These are phyloP conservation scores for Aaosphaeria pasadenensis DNA, from an alignment of 2,329 filamentous ascomycete species.

Conservation along the genomic window DNA sequence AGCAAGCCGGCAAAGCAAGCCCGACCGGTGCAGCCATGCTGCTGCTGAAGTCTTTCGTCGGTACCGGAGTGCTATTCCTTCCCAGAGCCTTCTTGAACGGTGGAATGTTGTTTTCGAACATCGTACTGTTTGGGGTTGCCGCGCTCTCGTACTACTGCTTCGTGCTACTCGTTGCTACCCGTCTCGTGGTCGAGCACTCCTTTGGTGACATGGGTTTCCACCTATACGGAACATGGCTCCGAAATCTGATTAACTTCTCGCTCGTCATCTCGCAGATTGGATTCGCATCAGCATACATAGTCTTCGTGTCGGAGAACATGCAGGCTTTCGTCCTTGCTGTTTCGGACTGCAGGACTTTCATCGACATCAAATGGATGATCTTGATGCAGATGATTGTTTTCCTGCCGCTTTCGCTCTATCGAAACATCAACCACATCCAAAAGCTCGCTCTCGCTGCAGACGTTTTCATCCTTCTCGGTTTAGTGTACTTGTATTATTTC, in stretches of 20 bases:
- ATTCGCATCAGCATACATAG: conserved; percentile 92
- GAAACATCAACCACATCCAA: conserved; percentile 95
- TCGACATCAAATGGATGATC: conserved; percentile 87
- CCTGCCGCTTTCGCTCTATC: conserved; percentile 85
- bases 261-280: conserved; percentile 95
- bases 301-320: conserved; percentile 93
- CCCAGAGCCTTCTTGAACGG: conserved; percentile 93
- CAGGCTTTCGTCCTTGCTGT: conserved; percentile 94
- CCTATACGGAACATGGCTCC: conserved; percentile 88
- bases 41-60: conserved; percentile 95
- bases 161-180: conserved; percentile 83
- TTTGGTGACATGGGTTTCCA: conserved; percentile 96
- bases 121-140: conserved; percentile 84
- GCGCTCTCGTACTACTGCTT: conserved; percentile 95
- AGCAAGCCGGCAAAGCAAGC: conserved; percentile 72
- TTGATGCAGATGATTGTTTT: conserved; percentile 95
- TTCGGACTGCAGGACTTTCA: conserved; percentile 77
- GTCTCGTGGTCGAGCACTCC: conserved; percentile 83
- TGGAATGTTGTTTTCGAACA: conserved; percentile 93
- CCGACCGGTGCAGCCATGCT: conserved; percentile 78
- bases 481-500: conserved; percentile 94
- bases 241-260: conserved; percentile 79
- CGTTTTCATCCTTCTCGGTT: conserved; percentile 86
- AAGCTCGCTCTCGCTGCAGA: conserved; percentile 93
- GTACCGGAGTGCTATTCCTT: conserved; percentile 90